Base-by-base conservation (phyloP, 306 rosid genomes). In the Alnus glutinosa region DNA sequence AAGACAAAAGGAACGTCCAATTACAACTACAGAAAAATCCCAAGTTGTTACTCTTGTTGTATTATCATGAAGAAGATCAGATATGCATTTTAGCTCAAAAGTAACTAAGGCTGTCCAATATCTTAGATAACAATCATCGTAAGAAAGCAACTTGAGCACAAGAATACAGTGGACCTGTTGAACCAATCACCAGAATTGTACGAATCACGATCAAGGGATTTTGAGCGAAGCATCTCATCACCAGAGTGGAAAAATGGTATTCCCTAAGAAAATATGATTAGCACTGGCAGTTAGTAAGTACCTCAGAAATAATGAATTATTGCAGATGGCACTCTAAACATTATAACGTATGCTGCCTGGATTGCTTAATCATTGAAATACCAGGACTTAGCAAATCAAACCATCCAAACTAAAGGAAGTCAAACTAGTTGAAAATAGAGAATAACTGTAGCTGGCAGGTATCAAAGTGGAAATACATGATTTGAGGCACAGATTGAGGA, bases 101-200 rank as follows among this genome's bases (percentile, higher is more conserved):
- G 78, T 63, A 46, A 32, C 59, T 83, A 63, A 14, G 28, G 75
- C 46, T 51, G 15, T 73, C 44, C 2, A 52, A 13, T 78, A 72
- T 66, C 58, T 70, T 55, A 63, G 15, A 36, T 44, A 46, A 11
- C 42, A 64, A 30, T 44, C 8, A 18, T 37, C 30, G 48, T 34
- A 46, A 18, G 28, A 69, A 14, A 47, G 46, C 42, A 74, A 75
- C 28, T 51, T 52, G 50, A 48, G 66, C 78, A 82, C 32, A 55
- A 83, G 80, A 80, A 48, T 73, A 78, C 48, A 52, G 36, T 36
- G 37, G 76, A 91, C 98, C 98, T 91, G 81, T 95, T 93, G 88
- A 93, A 95, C 98, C 97, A 91, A 87, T 95, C 99, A 30, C 97
- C 99, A 74, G 98, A 95, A 85, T 93, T 93, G 88, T 95, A 95